Conservation (phyloP, 2,329 filamentous ascomycete genomes). For the Ceratocystis variospora region DNA sequence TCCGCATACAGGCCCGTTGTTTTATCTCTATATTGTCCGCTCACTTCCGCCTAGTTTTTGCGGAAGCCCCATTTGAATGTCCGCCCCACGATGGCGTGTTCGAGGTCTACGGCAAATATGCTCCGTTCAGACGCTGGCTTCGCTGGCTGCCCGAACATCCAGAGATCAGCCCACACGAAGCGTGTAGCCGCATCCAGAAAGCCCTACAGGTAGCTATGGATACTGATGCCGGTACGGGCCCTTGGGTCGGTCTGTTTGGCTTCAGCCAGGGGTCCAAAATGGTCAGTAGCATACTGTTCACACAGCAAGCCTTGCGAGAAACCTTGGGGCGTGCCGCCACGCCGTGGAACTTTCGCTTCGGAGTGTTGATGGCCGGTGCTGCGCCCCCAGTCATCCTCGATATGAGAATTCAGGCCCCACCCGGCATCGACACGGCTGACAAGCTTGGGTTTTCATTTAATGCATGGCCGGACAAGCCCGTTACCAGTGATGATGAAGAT, state of each 20-base stretch:
- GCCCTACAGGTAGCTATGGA: constrained; percentile 36
- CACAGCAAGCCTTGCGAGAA: constrained; percentile 43
- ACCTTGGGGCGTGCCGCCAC: constrained; percentile 24
- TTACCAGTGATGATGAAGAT: constrained; percentile 22
- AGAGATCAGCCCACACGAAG: constrained; percentile 34
- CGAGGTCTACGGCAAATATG: constrained; percentile 49
- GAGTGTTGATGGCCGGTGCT: constrained; percentile 46
- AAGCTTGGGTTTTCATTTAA: constrained; percentile 28
- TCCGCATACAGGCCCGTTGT: constrained; percentile 51
- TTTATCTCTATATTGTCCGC: constrained; percentile 34
- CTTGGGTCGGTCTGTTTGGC: constrained; percentile 47
- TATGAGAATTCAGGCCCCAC: constrained; percentile 23
- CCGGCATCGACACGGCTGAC: constrained; percentile 22
- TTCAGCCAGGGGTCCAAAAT: constrained; percentile 56
- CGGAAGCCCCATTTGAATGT: constrained; percentile 53
- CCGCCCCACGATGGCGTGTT: constrained; percentile 48
- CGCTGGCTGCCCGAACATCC: constrained; percentile 47
- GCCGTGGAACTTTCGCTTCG: constrained; percentile 42
- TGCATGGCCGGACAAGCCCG: constrained; percentile 28
- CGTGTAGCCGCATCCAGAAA: constrained; percentile 30
- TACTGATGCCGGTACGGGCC: constrained; percentile 40
- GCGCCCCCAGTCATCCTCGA: constrained; percentile 44
- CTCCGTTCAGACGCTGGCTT: constrained; percentile 50
- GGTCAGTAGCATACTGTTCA: constrained; percentile 43
- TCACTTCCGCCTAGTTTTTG: constrained; percentile 58